These are phyloP conservation scores for Rhizopogon vesiculosus DNA, from an alignment of 768 basidiomycete genomes.

Conservation along the genomic window DNA sequence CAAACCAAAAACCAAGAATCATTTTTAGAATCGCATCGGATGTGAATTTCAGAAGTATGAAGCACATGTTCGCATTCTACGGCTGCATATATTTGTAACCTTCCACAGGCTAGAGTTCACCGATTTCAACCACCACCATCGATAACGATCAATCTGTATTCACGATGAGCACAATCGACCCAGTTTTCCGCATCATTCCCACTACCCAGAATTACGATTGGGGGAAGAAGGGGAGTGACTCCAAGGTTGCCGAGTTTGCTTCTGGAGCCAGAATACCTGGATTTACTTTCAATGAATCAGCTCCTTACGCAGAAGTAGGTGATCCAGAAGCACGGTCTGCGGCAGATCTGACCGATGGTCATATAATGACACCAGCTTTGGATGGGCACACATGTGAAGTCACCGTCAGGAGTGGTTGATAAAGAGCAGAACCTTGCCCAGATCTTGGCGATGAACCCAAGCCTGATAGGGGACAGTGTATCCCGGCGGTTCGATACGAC, in stretches of 20 bases:
- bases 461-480: slow-evolving; percentile 62
- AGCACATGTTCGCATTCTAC: neutral
- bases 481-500: slow-evolving; percentile 48
- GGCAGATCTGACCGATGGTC: slow-evolving; percentile 5
- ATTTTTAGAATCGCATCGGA: neutral
- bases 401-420: slow-evolving; percentile 53
- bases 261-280: slow-evolving; percentile 52
- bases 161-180: slow-evolving; percentile 20
- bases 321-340: neutral
- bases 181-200: slow-evolving; percentile 76
- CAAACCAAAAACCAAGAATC: neutral
- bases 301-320: slow-evolving; percentile 90
- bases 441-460: slow-evolving; percentile 60
- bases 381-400: slow-evolving; percentile 95
- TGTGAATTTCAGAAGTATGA: neutral
- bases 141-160: slow-evolving; percentile 2
- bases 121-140: neutral
- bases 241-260: slow-evolving; percentile 88
- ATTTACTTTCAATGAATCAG: slow-evolving; percentile 62
- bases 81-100: neutral
- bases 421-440: slow-evolving; percentile 47
- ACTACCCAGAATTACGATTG: slow-evolving; percentile 92
- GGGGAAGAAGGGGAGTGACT: slow-evolving; percentile 79
- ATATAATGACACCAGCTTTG: slow-evolving; percentile 58
- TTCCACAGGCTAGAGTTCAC: neutral